Evolutionary conservation across 192 early-diverging fungal genomes (phyloP).

Genomic region (Coemansia furcata): DNA sequence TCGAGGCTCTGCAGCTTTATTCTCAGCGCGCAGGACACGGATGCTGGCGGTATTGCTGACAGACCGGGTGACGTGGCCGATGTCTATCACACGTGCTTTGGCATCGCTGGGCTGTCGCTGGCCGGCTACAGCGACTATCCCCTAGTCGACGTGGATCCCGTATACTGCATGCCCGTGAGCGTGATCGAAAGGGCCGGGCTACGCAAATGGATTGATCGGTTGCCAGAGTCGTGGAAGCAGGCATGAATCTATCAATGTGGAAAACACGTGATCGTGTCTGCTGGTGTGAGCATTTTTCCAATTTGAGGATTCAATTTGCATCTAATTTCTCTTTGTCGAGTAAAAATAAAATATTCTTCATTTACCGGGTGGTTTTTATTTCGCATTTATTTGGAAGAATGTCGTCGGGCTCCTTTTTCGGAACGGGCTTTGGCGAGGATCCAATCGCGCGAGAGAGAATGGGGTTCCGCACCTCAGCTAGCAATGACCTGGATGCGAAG

Average conservation of each 20-base stretch:
- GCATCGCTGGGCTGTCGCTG: conserved; percentile 85
- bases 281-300: neutral
- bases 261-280: neutral
- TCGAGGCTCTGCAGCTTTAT: conserved; percentile 77
- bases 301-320: neutral
- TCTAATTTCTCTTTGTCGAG: neutral
- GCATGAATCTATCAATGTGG: neutral
- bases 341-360: neutral
- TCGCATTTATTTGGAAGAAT: conserved; percentile 17
- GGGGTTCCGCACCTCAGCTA: neutral
- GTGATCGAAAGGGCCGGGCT: conserved; percentile 60
- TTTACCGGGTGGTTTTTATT: neutral
- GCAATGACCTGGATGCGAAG: conserved; percentile 60
- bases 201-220: conserved; percentile 19
- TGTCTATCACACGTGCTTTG: conserved; percentile 97
- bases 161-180: conserved; percentile 82
- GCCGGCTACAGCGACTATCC: conserved; percentile 64
- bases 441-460: conserved; percentile 40
- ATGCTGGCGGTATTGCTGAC: conserved; percentile 91
- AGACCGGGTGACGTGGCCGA: conserved; percentile 87
- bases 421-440: conserved; percentile 25
- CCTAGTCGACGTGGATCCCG: conserved; percentile 79
- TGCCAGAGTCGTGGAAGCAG: conserved; percentile 24
- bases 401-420: conserved; percentile 50
- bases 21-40: conserved; percentile 77